Conservation (phyloP, 805 yeast genomes). For the Cephaloascus albidus region DNA sequence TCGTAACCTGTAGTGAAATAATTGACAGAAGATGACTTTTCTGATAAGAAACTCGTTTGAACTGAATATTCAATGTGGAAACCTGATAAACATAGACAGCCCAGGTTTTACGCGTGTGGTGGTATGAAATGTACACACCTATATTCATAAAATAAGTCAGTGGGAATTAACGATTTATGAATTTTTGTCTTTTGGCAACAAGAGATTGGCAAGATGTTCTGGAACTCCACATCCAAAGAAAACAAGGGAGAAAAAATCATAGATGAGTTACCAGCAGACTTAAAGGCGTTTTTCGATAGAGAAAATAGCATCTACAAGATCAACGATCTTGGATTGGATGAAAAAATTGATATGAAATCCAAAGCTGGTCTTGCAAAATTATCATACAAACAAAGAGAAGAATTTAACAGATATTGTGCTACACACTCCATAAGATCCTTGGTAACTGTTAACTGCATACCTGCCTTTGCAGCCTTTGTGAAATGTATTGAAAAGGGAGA, state of each 20-base stretch:
- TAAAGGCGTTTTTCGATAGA: slow-evolving; percentile 20
- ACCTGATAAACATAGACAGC: no score
- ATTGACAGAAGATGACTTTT: no score
- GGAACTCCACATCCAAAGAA: slow-evolving; percentile 18
- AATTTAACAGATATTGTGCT: slow-evolving; percentile 26
- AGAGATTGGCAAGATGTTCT: slow-evolving; percentile 8
- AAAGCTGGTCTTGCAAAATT: slow-evolving; percentile 15
- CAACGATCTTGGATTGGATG: slow-evolving; percentile 15
- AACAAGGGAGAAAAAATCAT: slow-evolving; percentile 17
- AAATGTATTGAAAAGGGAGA: no score
- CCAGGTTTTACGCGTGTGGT: no score
- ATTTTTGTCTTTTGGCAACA: neutral
- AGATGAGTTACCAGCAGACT: slow-evolving; percentile 22
- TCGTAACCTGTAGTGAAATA: no score
- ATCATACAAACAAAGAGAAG: slow-evolving; percentile 19
- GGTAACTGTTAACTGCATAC: slow-evolving; percentile 22
- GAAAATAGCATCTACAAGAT: slow-evolving; percentile 16
- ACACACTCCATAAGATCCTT: slow-evolving; percentile 26
- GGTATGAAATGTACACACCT: no score
- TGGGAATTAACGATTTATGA: no score
- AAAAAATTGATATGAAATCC: slow-evolving; percentile 9
- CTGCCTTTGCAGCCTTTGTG: neutral
- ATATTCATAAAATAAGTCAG: no score
- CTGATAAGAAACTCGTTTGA: no score
- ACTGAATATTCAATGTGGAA: no score